Evolutionary conservation across 2,329 filamentous ascomycete genomes (phyloP), one percentile per base, ranked within the genome.

Genomic region (Zasmidium cellare): DNA sequence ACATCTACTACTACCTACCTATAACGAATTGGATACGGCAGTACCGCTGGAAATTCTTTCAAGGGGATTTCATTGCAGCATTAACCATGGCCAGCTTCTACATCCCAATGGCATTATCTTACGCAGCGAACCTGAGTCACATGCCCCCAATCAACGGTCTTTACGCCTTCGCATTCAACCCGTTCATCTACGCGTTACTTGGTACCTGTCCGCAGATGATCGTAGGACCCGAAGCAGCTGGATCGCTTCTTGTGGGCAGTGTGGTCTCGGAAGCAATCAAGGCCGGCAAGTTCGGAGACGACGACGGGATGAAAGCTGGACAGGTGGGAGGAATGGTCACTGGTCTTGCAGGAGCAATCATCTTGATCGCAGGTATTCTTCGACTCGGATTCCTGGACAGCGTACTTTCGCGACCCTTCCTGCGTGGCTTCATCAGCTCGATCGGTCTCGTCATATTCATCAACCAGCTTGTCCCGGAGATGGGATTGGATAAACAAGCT

Each of bases 61-160:
- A 88, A 66, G 94, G 94, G 49, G 94, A 99, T 74, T 77, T 97
- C 18, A 80, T 96, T 14, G 89, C 93, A 9, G 92, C 93, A 50
- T 74, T 97, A 62, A 97, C 94, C n/a, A 88, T 99, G 79, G 91
- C 93, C n/a, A 96, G 92, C 23, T 94, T 99, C 78, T 99, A 99
- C 74, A 89, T 99, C 38, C 94, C 94, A 52, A 97, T 99, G 92
- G 89, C 92, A 0, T 83, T 99, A 14, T 97, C 94, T 0, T 88
- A 96, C 63, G 92, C 94, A 55, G 87, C 91, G 44, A 97, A 97
- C 71, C 86, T 99, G 45, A 92, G 89, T 5, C 94, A 97, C 72
- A 86, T 97, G 1, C 92, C 93, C 9, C 89, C 94, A 0, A 92
- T 97, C 68, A 93, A 96, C 70, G 94, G 94, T 0, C 82, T 99